Conservation (phyloP, 2,329 filamentous ascomycete species). For the Penicillium sp. region DNA sequence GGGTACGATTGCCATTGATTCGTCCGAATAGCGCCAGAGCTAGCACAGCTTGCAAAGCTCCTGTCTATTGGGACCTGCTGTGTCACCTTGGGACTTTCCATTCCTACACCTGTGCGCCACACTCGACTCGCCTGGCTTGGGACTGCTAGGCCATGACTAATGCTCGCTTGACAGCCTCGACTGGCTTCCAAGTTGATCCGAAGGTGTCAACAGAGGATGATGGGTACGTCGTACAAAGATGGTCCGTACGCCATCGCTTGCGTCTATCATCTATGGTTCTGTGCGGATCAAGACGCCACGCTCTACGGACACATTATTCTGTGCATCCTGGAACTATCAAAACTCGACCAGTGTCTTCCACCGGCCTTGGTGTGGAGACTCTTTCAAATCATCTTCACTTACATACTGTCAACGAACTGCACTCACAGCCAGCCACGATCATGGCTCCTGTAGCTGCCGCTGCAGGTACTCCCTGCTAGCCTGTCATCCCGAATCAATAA, state of each 20-base stretch:
- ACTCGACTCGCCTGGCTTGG: neutral
- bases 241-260: neutral
- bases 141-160: neutral
- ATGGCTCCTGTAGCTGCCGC: constrained; percentile 10
- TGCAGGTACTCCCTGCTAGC: constrained; percentile 24
- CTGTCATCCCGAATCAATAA: constrained; percentile 18
- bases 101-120: neutral
- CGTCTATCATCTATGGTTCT: neutral
- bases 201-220: neutral
- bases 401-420: neutral
- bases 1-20: neutral
- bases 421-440: constrained; percentile 22
- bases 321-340: neutral
- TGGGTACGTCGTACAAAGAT: neutral
- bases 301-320: neutral
- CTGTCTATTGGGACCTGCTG: neutral
- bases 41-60: neutral
- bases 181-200: neutral
- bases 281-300: neutral
- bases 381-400: neutral
- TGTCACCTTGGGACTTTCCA: neutral
- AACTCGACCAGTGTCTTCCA: neutral
- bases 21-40: neutral
- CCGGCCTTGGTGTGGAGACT: neutral
- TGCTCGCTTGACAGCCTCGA: neutral